phyloP scores from a whole-genome alignment of 306 rosid genomes.

The Cicer bijugum region DNA sequence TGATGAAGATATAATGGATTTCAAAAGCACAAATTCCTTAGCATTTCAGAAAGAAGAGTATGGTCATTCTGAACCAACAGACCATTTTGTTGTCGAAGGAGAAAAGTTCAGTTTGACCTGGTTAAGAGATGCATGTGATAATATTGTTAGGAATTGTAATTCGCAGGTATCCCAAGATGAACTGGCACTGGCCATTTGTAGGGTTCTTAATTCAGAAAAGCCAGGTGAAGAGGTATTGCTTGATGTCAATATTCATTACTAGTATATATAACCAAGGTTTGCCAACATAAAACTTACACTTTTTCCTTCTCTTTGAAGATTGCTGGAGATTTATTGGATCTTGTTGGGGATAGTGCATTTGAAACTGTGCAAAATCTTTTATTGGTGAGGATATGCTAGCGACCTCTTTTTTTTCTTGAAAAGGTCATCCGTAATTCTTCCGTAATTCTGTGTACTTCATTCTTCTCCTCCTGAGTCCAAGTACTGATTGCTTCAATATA shows the following conservation, averaged over 20 bases:
- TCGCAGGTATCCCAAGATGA: slow-evolving; percentile 74
- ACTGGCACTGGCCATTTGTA: slow-evolving; percentile 89
- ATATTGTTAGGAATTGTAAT: slow-evolving; percentile 56
- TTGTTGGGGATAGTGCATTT: slow-evolving; percentile 89
- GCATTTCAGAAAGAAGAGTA: slow-evolving; percentile 54
- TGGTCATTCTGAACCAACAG: slow-evolving; percentile 35
- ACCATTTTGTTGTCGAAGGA: slow-evolving; percentile 49
- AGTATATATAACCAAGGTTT: slow-evolving; percentile 25
- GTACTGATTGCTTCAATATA: slow-evolving; percentile 38
- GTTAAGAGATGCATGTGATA: slow-evolving; percentile 83
- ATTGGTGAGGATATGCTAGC: slow-evolving; percentile 60
- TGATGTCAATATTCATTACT: slow-evolving; percentile 29
- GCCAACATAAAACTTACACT: slow-evolving; percentile 31
- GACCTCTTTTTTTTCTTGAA: slow-evolving; percentile 26
- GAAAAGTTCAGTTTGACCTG: slow-evolving; percentile 72
- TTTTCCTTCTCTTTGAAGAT: slow-evolving; percentile 58
- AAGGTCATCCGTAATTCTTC: slow-evolving; percentile 31
- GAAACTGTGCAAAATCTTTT: slow-evolving; percentile 86
- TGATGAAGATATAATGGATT: slow-evolving; percentile 64
- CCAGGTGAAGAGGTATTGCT: slow-evolving; percentile 89
- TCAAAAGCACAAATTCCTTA: slow-evolving; percentile 51
- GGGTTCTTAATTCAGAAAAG: slow-evolving; percentile 88
- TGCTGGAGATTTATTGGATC: slow-evolving; percentile 91
- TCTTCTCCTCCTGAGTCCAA: slow-evolving; percentile 17
- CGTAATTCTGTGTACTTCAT: slow-evolving; percentile 31